Conservation (phyloP, 2,329 filamentous ascomycete species). For the Neonectria hederae region DNA sequence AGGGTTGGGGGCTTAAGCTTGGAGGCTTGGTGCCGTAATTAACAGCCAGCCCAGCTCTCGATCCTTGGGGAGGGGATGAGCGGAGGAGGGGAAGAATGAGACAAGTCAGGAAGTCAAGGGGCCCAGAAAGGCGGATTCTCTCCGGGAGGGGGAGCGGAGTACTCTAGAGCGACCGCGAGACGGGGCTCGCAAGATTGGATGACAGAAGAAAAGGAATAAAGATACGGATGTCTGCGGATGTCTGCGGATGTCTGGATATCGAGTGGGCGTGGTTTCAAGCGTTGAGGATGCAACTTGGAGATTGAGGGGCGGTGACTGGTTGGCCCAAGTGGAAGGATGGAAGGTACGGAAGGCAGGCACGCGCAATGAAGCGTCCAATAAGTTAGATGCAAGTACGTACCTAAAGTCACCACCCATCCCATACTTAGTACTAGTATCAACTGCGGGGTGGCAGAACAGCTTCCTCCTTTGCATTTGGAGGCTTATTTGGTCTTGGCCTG, state of each 20-base stretch:
- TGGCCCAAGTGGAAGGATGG: slow-evolving; percentile 8
- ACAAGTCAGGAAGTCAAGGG: background rate
- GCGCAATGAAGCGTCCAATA: background rate
- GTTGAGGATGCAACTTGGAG: slow-evolving; percentile 7
- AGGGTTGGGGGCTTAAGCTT: background rate
- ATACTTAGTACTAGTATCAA: no score
- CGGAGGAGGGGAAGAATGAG: background rate
- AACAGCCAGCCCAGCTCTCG: background rate
- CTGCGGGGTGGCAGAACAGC: slow-evolving; percentile 12
- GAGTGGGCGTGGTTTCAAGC: slow-evolving; percentile 6
- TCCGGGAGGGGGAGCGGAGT: background rate
- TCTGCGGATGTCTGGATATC: background rate
- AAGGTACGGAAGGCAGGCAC: slow-evolving; percentile 2
- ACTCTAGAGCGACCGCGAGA: background rate
- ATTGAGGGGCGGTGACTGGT: slow-evolving; percentile 1
- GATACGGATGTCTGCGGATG: background rate
- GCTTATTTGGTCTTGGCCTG: slow-evolving; percentile 4
- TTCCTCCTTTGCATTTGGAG: background rate
- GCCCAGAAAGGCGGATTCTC: background rate
- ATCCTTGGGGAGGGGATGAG: background rate
- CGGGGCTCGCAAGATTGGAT: slow-evolving; percentile 12
- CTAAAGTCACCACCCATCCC: background rate
- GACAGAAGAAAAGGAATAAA: slow-evolving; percentile 27
- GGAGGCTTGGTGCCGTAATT: slow-evolving; percentile 5
- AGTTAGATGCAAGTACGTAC: no score